These are phyloP conservation scores for Wickerhamiella infanticola DNA, from an alignment of 1,139 yeast genomes.

Conservation along the genomic window DNA sequence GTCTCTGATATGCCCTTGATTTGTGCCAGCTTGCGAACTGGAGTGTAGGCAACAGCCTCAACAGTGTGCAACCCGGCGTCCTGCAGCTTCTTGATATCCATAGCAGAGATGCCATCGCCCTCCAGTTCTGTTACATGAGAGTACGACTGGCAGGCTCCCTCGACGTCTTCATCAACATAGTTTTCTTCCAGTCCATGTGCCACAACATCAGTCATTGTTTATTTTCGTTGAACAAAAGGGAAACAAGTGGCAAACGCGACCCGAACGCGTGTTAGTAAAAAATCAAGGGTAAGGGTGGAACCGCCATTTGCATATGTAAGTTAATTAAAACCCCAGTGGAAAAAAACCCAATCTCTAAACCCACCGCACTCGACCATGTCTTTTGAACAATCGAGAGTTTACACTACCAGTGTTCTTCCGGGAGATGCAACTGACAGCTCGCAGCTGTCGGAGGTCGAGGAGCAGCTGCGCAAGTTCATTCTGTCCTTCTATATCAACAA, in stretches of 20 bases:
- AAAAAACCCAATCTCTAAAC: not conserved
- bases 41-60: constrained; percentile 83
- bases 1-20: constrained; percentile 93
- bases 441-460: constrained; percentile 59
- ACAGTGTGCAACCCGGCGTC: constrained; percentile 82
- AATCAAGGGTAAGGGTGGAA: not conserved
- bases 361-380: constrained; percentile 19
- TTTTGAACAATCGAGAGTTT: constrained; percentile 69
- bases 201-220: not conserved
- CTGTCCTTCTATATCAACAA: constrained; percentile 74
- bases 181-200: constrained; percentile 5
- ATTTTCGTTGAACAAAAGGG: not conserved
- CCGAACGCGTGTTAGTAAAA: not conserved
- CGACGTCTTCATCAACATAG: constrained; percentile 6
- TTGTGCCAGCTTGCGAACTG: constrained; percentile 57
- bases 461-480: constrained; percentile 67
- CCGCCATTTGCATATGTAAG: not conserved
- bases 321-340: not conserved
- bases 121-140: constrained; percentile 21
- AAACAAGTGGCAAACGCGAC: not conserved
- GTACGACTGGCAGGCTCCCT: constrained; percentile 5
- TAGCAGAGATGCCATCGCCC: constrained; percentile 74
- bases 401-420: constrained; percentile 73
- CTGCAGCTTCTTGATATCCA: constrained; percentile 65
- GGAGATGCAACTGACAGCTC: constrained; percentile 50